A percentile compares a stretch with the other conserved stretches of the same genome.
These are phyloP conservation scores for Botrytis squamosa DNA, from an alignment of 2,329 filamentous ascomycete genomes.

Conservation along the genomic window DNA sequence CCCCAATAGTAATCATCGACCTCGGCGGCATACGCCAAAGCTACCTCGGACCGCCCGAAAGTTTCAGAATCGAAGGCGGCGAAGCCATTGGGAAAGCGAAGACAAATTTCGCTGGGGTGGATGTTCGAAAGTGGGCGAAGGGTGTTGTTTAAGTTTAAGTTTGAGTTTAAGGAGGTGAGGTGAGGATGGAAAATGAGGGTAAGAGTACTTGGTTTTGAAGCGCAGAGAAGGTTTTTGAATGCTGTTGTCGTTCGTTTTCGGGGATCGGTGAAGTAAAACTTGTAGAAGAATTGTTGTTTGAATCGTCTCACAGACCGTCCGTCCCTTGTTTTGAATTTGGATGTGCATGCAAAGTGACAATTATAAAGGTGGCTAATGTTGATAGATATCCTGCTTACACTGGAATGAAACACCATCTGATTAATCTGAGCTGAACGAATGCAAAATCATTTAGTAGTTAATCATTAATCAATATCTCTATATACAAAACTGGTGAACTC, in stretches of 20 bases:
- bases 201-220: neutral
- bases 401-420: neutral
- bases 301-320: too few relatives aligned
- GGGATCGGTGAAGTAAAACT: neutral
- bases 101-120: constrained; percentile 29
- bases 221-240: neutral
- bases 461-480: neutral
- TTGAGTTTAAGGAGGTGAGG: too few relatives aligned
- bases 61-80: constrained; percentile 32
- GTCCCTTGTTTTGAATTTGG: too few relatives aligned
- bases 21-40: constrained; percentile 43
- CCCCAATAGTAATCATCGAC: constrained; percentile 40
- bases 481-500: neutral
- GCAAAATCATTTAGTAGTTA: neutral
- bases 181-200: too few relatives aligned
- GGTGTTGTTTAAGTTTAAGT: constrained; percentile 5
- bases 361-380: neutral
- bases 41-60: constrained; percentile 45
- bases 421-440: neutral
- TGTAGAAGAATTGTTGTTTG: neutral
- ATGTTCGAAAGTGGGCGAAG: constrained; percentile 4
- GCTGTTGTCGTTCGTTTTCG: neutral
- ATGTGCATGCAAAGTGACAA: too few relatives aligned
- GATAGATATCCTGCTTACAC: neutral
- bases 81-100: constrained; percentile 26